Evolutionary conservation across 2,329 filamentous ascomycete species (phyloP).

Genomic region (Penicillium sp.): DNA sequence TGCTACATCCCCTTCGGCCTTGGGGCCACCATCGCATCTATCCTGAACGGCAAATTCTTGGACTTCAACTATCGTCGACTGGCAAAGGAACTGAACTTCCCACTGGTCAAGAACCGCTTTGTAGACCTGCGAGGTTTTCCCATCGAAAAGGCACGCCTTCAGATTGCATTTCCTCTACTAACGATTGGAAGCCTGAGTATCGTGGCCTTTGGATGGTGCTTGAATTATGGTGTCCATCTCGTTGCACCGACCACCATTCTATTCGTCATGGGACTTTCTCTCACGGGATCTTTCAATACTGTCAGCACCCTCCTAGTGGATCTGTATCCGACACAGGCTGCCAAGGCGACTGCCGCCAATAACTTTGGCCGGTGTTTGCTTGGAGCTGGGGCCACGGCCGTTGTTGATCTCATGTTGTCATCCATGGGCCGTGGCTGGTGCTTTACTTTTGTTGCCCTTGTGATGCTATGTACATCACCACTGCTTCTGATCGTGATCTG

Average conservation of each 20-base stretch:
- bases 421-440: conserved; percentile 34
- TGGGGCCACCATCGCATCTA: conserved; percentile 41
- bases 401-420: conserved; percentile 44
- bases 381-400: conserved; percentile 45
- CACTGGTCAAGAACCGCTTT: conserved; percentile 33
- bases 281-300: conserved; percentile 45
- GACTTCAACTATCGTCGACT: conserved; percentile 46
- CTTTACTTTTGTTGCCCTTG: conserved; percentile 43
- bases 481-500: conserved; percentile 42
- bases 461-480: conserved; percentile 41
- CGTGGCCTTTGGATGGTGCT: conserved; percentile 45
- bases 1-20: conserved; percentile 46
- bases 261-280: conserved; percentile 40
- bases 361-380: conserved; percentile 47
- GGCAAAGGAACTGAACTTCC: conserved; percentile 32
- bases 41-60: conserved; percentile 41
- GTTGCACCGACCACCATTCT: conserved; percentile 40
- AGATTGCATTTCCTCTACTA: conserved; percentile 42
- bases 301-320: conserved; percentile 51
- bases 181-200: conserved; percentile 30
- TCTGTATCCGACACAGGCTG: conserved; percentile 42
- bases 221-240: conserved; percentile 34
- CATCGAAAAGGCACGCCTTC: conserved; percentile 45
- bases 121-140: conserved; percentile 43
- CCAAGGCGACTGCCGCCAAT: conserved; percentile 46